These are phyloP conservation scores for Carex kokanica DNA, from an alignment of 176 grass and related monocot genomes.

Conservation along the genomic window DNA sequence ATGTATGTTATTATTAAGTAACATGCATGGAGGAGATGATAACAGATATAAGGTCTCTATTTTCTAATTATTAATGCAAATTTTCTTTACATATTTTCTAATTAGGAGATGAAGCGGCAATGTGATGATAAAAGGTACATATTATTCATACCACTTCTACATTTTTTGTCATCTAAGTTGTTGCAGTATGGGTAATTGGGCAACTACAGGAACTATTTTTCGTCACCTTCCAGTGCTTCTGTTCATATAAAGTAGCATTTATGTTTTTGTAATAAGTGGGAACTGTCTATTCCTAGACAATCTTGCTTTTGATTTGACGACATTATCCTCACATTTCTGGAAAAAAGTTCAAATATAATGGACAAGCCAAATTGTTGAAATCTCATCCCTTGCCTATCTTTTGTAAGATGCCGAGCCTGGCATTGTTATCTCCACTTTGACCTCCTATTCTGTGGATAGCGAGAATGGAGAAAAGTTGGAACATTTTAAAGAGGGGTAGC, in stretches of 20 bases:
- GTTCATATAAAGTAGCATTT: background rate
- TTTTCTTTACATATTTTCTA: slow-evolving; percentile 13
- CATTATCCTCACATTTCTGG: background rate
- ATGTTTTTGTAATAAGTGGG: background rate
- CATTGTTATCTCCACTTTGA: background rate
- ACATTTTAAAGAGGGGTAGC: background rate
- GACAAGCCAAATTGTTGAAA: background rate
- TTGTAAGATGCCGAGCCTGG: background rate
- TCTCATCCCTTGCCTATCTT: background rate
- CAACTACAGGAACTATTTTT: background rate
- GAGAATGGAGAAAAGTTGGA: background rate
- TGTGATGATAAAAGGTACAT: slow-evolving; percentile 92
- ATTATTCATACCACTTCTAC: slow-evolving; percentile 8
- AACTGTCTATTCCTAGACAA: slow-evolving; percentile 4
- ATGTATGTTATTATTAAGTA: background rate
- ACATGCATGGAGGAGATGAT: background rate
- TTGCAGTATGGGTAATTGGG: background rate
- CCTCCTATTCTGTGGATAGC: background rate
- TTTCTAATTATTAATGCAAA: background rate
- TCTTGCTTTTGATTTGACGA: background rate
- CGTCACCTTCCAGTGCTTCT: background rate
- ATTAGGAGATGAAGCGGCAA: slow-evolving; percentile 96
- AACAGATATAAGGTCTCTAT: background rate
- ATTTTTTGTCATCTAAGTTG: background rate
- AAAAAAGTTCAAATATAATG: background rate